phyloP scores from a whole-genome alignment of 2,329 filamentous ascomycete genomes.

The Aureobasidium sp. region DNA sequence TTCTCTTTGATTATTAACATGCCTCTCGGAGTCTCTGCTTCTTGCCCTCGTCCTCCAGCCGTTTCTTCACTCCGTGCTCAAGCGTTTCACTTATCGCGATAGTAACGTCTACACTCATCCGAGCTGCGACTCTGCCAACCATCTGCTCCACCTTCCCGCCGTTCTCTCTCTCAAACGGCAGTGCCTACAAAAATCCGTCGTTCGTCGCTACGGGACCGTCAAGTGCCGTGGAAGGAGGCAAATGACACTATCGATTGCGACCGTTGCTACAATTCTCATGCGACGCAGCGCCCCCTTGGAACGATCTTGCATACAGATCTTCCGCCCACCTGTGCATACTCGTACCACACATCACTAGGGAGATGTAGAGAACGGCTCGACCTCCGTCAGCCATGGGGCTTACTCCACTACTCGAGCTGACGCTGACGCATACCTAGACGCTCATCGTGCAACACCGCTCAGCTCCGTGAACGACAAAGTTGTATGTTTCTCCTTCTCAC shows the following conservation, averaged over 20 bases:
- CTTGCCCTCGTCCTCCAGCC: neutral
- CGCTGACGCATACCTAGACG: neutral
- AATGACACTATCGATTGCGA: slow-evolving; percentile 9
- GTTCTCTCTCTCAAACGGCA: neutral
- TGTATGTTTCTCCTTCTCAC: neutral
- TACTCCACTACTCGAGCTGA: neutral
- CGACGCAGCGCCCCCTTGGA: neutral
- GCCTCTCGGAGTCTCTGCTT: neutral
- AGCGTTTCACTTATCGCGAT: neutral
- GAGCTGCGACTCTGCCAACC: neutral
- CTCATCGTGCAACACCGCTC: neutral
- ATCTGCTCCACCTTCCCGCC: slow-evolving; percentile 2
- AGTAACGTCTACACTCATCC: neutral
- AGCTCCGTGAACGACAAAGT: neutral
- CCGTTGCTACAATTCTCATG: neutral
- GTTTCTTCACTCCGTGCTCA: neutral
- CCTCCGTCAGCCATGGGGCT: neutral
- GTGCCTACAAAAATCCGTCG: slow-evolving; percentile 7
- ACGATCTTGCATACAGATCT: slow-evolving; percentile 1
- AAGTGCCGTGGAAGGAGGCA: slow-evolving; percentile 1
- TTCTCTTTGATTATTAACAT: neutral
- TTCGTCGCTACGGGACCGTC: slow-evolving; percentile 5
- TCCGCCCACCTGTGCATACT: neutral
- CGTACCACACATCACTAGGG: neutral
- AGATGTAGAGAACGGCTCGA: neutral